These are phyloP conservation scores for Saturnispora halmiae DNA, from an alignment of 805 yeast species.

Conservation along the genomic window DNA sequence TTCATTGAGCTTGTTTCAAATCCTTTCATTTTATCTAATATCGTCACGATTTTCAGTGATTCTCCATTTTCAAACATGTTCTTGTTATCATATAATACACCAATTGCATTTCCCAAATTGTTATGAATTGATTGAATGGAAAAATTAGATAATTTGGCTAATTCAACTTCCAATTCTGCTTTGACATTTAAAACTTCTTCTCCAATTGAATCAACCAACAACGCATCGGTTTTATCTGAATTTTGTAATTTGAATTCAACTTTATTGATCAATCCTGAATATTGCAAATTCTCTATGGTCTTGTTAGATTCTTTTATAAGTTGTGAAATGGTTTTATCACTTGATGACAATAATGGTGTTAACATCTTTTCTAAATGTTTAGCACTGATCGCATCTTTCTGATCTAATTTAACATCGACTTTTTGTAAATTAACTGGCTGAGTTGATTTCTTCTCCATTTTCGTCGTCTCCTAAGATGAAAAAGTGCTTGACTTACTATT, in stretches of 20 bases:
- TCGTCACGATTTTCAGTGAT: conserved; percentile 41
- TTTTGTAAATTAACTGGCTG: conserved; percentile 24
- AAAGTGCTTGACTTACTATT: too few species aligned
- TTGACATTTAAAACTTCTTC: conserved; percentile 8
- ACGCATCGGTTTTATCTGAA: conserved; percentile 10
- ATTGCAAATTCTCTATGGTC: conserved; percentile 18
- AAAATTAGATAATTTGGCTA: conserved; percentile 2
- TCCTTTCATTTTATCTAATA: conserved; percentile 40
- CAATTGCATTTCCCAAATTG: conserved; percentile 14
- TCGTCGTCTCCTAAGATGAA: not conserved
- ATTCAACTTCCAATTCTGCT: conserved; percentile 8
- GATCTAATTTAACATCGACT: conserved; percentile 27
- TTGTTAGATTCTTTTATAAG: conserved; percentile 25
- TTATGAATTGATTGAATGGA: conserved; percentile 9
- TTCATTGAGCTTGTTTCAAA: conserved; percentile 46
- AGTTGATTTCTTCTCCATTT: conserved; percentile 1
- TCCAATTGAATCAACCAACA: conserved; percentile 3
- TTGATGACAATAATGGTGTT: conserved; percentile 32
- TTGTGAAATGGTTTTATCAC: conserved; percentile 35
- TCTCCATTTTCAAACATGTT: conserved; percentile 69
- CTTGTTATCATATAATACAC: conserved; percentile 32
- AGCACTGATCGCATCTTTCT: conserved; percentile 25
- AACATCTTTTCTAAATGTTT: conserved; percentile 37
- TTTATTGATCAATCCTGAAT: conserved; percentile 24
- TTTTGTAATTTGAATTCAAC: conserved; percentile 20